Percentiles rank a stretch among this genome's conserved stretches.
Conservation (phyloP, 345 rosid species). For the Fremontodendron californicum region DNA sequence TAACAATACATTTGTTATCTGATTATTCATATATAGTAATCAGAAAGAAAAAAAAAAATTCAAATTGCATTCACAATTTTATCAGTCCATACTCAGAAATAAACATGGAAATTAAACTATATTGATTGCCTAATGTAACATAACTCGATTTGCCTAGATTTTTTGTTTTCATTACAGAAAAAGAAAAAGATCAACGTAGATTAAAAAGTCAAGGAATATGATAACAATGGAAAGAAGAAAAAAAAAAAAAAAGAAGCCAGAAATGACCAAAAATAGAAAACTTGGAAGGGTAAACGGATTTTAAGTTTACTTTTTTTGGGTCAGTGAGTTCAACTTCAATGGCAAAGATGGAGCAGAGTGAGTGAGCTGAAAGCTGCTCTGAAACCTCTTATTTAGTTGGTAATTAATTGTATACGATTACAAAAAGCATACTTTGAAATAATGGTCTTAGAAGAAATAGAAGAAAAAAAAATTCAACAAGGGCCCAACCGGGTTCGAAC, state of each 20-base stretch:
- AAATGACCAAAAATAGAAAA: not conserved
- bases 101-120: not conserved
- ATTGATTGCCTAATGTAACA: not conserved
- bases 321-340: not conserved
- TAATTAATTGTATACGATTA: no score
- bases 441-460: no score
- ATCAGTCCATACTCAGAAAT: not conserved
- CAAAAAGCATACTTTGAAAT: no score
- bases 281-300: not conserved
- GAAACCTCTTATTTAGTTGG: no score
- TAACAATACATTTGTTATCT: constrained; percentile 45
- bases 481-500: constrained; percentile 39
- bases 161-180: not conserved
- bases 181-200: not conserved
- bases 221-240: no score
- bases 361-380: not conserved
- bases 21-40: constrained; percentile 20
- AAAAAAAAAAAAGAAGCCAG: not conserved
- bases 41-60: not conserved
- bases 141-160: not conserved
- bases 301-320: constrained; percentile 5
- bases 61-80: constrained; percentile 27
- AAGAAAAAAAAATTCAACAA: no score
- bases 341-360: constrained; percentile 11
- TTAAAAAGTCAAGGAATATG: not conserved